These are phyloP conservation scores for Fistulinella prunicolor DNA, from an alignment of 768 basidiomycete species.

Conservation along the genomic window DNA sequence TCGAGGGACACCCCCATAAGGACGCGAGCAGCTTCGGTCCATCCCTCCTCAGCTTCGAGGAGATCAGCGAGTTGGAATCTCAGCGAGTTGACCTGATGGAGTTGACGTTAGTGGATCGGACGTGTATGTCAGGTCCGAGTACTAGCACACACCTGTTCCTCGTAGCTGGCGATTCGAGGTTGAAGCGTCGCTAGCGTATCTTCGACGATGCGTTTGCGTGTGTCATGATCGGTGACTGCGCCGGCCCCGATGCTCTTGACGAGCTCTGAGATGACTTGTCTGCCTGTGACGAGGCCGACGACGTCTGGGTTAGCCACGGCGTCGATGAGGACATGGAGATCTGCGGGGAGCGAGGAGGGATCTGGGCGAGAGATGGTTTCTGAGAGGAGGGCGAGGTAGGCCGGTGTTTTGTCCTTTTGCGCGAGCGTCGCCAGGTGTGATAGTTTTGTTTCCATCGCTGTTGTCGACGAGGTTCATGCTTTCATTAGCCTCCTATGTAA, in stretches of 20 bases:
- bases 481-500: too few relatives aligned
- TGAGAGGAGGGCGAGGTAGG: slow-evolving; percentile 66
- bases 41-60: slow-evolving; percentile 87
- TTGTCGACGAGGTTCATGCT: background rate
- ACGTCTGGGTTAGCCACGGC: slow-evolving; percentile 79
- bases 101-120: slow-evolving; percentile 8
- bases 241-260: slow-evolving; percentile 65
- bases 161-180: slow-evolving; percentile 84
- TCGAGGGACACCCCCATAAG: slow-evolving; percentile 92
- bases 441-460: slow-evolving; percentile 63
- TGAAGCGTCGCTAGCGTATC: slow-evolving; percentile 69
- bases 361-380: slow-evolving; percentile 57
- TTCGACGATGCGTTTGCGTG: slow-evolving; percentile 71
- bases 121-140: background rate
- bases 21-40: slow-evolving; percentile 88
- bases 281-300: slow-evolving; percentile 81
- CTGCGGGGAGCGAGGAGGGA: slow-evolving; percentile 42
- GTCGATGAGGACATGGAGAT: slow-evolving; percentile 73
- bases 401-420: slow-evolving; percentile 84
- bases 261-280: slow-evolving; percentile 84
- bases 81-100: slow-evolving; percentile 68
- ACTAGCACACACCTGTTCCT: slow-evolving; percentile 76
- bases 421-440: slow-evolving; percentile 57
- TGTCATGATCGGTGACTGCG: slow-evolving; percentile 48
- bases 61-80: slow-evolving; percentile 90